These are phyloP conservation scores for Boeremia lycopersici DNA, from an alignment of 2,329 filamentous ascomycete species.

Conservation along the genomic window DNA sequence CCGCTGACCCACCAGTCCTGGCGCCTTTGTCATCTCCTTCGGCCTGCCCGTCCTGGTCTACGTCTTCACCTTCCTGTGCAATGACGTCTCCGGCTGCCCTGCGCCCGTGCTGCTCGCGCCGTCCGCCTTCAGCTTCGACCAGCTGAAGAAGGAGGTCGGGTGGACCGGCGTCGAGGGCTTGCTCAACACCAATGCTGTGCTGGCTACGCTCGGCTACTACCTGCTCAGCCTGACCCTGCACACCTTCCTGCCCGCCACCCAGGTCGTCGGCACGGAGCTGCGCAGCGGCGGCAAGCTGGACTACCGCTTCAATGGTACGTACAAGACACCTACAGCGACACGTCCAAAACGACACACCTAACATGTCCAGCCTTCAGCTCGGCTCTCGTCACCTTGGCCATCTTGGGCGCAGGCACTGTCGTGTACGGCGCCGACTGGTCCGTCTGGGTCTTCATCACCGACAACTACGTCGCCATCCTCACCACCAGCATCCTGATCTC, in stretches of 20 bases:
- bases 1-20: conserved; percentile 61
- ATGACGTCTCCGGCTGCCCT: conserved; percentile 90
- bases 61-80: conserved; percentile 82
- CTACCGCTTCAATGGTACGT: conserved; percentile 72
- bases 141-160: conserved; percentile 78
- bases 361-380: conserved; percentile 69
- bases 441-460: conserved; percentile 90
- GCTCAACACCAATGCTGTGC: conserved; percentile 69
- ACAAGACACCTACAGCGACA: conserved; percentile 4
- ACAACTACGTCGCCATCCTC: conserved; percentile 86
- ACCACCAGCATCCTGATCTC: conserved; percentile 82
- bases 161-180: conserved; percentile 81
- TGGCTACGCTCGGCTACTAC: conserved; percentile 80
- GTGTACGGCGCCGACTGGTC: conserved; percentile 80
- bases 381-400: conserved; percentile 73
- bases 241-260: conserved; percentile 74
- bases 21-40: conserved; percentile 78
- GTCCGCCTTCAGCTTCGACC: conserved; percentile 70
- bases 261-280: conserved; percentile 73
- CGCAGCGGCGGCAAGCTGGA: conserved; percentile 73
- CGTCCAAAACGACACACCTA: conserved; percentile 9
- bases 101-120: conserved; percentile 79
- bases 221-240: conserved; percentile 76
- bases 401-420: conserved; percentile 75
- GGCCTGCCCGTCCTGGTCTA: conserved; percentile 81